phyloP scores from a whole-genome alignment of 192 early-diverging fungal species.

The Linnemannia elongata region DNA sequence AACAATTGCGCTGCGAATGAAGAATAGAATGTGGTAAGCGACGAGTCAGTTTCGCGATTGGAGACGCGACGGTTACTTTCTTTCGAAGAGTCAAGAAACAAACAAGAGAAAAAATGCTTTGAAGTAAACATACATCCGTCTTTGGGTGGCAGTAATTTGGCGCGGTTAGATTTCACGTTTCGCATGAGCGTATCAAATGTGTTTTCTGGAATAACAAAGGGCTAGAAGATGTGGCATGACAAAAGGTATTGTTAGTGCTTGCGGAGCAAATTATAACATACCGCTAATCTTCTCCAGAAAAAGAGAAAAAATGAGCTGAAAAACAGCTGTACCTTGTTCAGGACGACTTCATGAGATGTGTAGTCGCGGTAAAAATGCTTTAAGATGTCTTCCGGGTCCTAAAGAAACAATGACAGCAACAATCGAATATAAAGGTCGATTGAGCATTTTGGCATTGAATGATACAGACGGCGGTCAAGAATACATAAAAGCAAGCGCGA shows the following conservation, averaged over 20 bases:
- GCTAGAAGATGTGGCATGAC: neutral
- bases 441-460: neutral
- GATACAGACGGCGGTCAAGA: neutral
- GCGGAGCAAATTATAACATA: neutral
- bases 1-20: conserved; percentile 44
- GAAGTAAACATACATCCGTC: conserved; percentile 43
- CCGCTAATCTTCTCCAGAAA: neutral
- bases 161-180: conserved; percentile 45
- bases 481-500: neutral
- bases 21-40: neutral
- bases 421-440: neutral
- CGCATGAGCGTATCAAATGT: conserved; percentile 49
- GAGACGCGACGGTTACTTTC: neutral
- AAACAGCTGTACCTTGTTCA: conserved; percentile 22
- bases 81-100: neutral
- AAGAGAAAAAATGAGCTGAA: neutral
- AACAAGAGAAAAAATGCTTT: neutral
- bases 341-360: conserved; percentile 20
- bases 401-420: neutral
- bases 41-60: neutral
- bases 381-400: conserved; percentile 45
- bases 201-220: conserved; percentile 27
- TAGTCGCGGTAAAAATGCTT: conserved; percentile 15
- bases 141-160: conserved; percentile 48
- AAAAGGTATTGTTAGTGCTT: neutral